phyloP scores from a whole-genome alignment of 1,139 yeast genomes.

The Pichia sp. region DNA sequence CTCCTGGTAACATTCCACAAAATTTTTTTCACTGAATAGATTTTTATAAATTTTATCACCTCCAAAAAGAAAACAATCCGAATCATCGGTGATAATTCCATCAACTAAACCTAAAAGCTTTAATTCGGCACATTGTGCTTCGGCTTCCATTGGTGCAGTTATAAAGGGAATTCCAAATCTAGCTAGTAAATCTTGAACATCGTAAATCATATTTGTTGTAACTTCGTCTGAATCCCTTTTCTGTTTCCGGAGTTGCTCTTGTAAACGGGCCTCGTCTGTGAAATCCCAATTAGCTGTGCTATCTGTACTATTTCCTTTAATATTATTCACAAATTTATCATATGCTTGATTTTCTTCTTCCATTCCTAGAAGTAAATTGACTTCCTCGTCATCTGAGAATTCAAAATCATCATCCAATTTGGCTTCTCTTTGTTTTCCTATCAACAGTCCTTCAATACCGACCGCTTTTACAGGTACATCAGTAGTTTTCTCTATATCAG shows the following conservation, averaged over 20 bases:
- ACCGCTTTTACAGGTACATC: neutral
- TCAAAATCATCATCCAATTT: conserved; percentile 43
- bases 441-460: neutral
- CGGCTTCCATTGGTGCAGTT: conserved; percentile 98
- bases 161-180: conserved; percentile 91
- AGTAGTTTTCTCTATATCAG: neutral
- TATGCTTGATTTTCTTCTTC: conserved; percentile 68
- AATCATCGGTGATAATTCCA: conserved; percentile 95
- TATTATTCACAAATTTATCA: conserved; percentile 44
- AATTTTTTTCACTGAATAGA: conserved; percentile 90
- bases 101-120: conserved; percentile 66
- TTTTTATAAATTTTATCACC: conserved; percentile 81
- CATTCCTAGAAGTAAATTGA: conserved; percentile 53
- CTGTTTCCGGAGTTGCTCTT: conserved; percentile 57
- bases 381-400: conserved; percentile 75
- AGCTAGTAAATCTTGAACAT: conserved; percentile 80
- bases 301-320: conserved; percentile 17
- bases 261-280: conserved; percentile 50
- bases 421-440: neutral
- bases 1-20: conserved; percentile 76
- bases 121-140: conserved; percentile 92
- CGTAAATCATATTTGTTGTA: conserved; percentile 76
- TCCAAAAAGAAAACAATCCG: conserved; percentile 94
- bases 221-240: conserved; percentile 90
- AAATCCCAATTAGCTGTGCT: conserved; percentile 36